Percentiles rank a stretch among this genome's conserved stretches.
Conservation (phyloP, 225 moss, liverwort and hornwort genomes). For the Marchantia polymorpha region DNA sequence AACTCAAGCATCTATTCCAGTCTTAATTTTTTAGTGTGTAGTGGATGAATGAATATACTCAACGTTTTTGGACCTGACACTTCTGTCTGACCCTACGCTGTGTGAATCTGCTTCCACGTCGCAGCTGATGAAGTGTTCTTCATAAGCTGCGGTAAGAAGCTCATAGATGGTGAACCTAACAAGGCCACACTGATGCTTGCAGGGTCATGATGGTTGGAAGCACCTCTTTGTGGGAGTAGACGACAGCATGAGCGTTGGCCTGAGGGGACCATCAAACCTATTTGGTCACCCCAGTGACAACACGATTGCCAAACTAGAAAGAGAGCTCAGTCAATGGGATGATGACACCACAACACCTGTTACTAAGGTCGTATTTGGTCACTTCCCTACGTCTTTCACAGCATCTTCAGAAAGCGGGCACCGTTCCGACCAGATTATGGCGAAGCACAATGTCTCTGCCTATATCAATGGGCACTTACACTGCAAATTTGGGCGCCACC, state of each 20-base stretch:
- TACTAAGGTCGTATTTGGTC: conserved; percentile 82
- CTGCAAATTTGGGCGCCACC: conserved; percentile 69
- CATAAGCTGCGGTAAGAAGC: too few species aligned
- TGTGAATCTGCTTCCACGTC: too few species aligned
- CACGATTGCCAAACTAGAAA: conserved; percentile 54
- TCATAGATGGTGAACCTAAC: neutral
- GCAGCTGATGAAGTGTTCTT: too few species aligned
- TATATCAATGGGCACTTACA: conserved; percentile 90
- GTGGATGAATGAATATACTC: too few species aligned
- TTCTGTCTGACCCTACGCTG: too few species aligned
- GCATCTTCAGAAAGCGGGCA: conserved; percentile 67
- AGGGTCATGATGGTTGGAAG: conserved; percentile 72
- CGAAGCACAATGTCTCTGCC: conserved; percentile 61
- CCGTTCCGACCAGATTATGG: conserved; percentile 67
- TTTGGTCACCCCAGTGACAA: conserved; percentile 91
- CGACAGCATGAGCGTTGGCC: conserved; percentile 74
- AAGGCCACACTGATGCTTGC: neutral
- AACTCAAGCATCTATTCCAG: too few species aligned
- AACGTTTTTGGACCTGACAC: too few species aligned
- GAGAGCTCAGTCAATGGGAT: conserved; percentile 70
- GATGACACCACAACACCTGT: conserved; percentile 36
- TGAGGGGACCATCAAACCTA: conserved; percentile 80
- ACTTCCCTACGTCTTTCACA: conserved; percentile 88
- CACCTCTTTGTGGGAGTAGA: conserved; percentile 89
- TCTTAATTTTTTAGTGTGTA: too few species aligned